Evolutionary conservation across 371 early-diverging fungal species (phyloP).

Genomic region (Mucor lusitanicus): DNA sequence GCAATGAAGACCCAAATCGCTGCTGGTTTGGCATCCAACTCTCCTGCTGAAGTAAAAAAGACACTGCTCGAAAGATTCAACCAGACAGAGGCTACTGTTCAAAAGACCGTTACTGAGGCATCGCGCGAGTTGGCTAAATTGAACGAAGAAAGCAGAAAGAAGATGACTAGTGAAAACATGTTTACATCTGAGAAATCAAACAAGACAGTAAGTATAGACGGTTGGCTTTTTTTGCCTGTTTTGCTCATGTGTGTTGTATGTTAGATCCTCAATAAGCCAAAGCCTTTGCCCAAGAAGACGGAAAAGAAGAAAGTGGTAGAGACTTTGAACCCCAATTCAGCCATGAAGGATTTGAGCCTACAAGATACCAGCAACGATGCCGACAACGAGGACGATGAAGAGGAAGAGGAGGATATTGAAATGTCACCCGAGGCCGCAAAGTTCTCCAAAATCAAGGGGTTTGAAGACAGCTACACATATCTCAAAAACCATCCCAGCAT

Average conservation of each 20-base stretch:
- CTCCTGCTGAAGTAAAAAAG: constrained; percentile 32
- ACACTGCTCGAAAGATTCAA: constrained; percentile 17
- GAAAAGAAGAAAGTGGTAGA: constrained; percentile 60
- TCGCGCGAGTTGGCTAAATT: constrained; percentile 56
- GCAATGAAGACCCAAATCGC: constrained; percentile 28
- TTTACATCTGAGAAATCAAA: constrained; percentile 67
- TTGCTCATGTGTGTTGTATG: not conserved
- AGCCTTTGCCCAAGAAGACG: constrained; percentile 21
- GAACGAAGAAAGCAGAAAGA: constrained; percentile 66
- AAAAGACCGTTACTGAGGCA: constrained; percentile 40
- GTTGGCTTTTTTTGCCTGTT: not conserved
- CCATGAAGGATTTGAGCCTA: constrained; percentile 39
- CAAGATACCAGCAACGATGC: constrained; percentile 21
- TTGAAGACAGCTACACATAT: constrained; percentile 70
- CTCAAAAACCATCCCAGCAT: constrained; percentile 72
- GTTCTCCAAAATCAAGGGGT: constrained; percentile 64
- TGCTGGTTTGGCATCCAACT: constrained; percentile 18
- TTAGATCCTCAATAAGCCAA: constrained; percentile 55
- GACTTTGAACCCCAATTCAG: constrained; percentile 69
- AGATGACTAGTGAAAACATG: constrained; percentile 81
- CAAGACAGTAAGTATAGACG: constrained; percentile 58
- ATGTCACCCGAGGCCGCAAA: constrained; percentile 61
- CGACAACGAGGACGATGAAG: constrained; percentile 56
- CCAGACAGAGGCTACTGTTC: constrained; percentile 18
- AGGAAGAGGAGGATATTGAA: constrained; percentile 57